A percentile compares a stretch with the other conserved stretches of the same genome.
Conservation (phyloP, 2,329 filamentous ascomycete genomes). For the Ophiobolus disseminans region DNA sequence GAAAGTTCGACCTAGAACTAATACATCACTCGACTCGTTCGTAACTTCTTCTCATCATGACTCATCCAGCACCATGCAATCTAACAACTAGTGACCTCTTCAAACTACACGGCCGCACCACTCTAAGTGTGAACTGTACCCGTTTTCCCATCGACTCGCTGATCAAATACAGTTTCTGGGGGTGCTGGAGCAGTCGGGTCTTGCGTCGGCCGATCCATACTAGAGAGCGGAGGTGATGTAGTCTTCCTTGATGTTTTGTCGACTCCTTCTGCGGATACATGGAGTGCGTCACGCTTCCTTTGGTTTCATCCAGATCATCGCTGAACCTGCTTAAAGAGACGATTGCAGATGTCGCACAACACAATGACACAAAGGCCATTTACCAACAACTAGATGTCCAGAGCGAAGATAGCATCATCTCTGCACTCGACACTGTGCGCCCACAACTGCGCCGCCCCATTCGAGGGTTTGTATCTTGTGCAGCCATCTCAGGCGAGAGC, state of each 20-base stretch:
- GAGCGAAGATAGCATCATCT: conserved; percentile 23
- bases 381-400: conserved; percentile 32
- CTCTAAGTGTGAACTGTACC: conserved; percentile 22
- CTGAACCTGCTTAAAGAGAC: conserved; percentile 2
- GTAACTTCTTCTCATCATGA: too few species aligned
- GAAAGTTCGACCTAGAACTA: too few species aligned
- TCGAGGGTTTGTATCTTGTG: conserved; percentile 35
- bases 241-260: conserved; percentile 26
- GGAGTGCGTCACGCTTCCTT: conserved; percentile 8
- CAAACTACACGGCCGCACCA: conserved; percentile 28
- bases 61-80: conserved; percentile 20
- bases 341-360: conserved; percentile 8
- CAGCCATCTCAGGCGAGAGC: conserved; percentile 39
- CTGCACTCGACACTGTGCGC: conserved; percentile 17
- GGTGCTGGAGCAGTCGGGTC: conserved; percentile 36
- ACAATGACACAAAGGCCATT: conserved; percentile 14
- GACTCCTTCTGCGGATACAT: conserved; percentile 5
- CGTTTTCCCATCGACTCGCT: not conserved
- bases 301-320: not conserved
- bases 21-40: too few species aligned
- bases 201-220: conserved; percentile 27
- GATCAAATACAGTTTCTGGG: conserved; percentile 28
- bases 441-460: conserved; percentile 24
- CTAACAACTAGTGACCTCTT: conserved; percentile 30
- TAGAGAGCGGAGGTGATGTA: conserved; percentile 38